Evolutionary conservation across 2,329 filamentous ascomycete genomes (phyloP).

Genomic region (Penicillium olsonii): DNA sequence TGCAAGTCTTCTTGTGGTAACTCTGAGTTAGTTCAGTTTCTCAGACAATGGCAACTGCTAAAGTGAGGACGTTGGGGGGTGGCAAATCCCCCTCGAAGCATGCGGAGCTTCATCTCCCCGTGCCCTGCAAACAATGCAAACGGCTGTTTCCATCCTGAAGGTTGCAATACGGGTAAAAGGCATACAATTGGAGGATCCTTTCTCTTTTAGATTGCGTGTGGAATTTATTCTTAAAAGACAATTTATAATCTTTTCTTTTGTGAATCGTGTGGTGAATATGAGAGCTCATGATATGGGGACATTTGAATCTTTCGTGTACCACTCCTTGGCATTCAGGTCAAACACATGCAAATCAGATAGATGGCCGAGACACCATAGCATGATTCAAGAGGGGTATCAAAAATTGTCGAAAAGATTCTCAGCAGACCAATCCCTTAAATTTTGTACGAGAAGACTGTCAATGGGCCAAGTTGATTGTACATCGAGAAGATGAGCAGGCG

Average conservation of each 20-base stretch:
- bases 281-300: neutral
- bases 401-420: neutral
- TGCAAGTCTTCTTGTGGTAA: neutral
- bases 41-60: conserved; percentile 4
- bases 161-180: neutral
- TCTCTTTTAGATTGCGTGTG: neutral
- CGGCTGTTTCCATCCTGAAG: conserved; percentile 11
- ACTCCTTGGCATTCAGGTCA: neutral
- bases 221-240: too few relatives aligned
- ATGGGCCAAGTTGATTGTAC: neutral
- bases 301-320: neutral
- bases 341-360: neutral
- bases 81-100: conserved; percentile 28
- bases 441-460: too few relatives aligned
- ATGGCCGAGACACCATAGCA: neutral
- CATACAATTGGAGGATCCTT: neutral
- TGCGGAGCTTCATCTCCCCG: conserved; percentile 19
- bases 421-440: conserved; percentile 3
- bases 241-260: too few relatives aligned
- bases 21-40: conserved; percentile 1
- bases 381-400: conserved; percentile 8
- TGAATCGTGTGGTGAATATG: too few relatives aligned
- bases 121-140: conserved; percentile 28
- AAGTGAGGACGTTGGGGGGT: conserved; percentile 15
- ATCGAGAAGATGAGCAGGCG: neutral